These are phyloP conservation scores for Colletotrichum sp. DNA, from an alignment of 2,329 filamentous ascomycete genomes.

Conservation along the genomic window DNA sequence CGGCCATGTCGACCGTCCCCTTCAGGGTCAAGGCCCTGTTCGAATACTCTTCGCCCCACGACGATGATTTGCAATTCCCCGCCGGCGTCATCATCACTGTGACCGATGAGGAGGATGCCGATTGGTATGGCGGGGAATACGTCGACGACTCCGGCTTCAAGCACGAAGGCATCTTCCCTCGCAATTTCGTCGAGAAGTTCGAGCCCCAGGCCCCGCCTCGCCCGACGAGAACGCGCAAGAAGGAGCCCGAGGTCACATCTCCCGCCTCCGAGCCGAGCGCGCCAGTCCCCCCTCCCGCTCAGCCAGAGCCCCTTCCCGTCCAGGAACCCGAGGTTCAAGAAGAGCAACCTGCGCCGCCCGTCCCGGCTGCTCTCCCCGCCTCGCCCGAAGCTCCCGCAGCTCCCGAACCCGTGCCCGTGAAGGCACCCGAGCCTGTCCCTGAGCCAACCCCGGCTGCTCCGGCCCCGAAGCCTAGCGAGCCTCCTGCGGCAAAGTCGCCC, in stretches of 20 bases:
- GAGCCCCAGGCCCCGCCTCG: constrained; percentile 90
- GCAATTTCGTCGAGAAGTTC: constrained; percentile 97
- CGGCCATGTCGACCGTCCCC: constrained; percentile 51
- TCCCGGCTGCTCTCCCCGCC: constrained; percentile 29
- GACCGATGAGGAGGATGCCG: constrained; percentile 87
- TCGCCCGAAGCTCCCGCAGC: constrained; percentile 39
- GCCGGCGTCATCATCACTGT: constrained; percentile 92
- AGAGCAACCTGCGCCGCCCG: constrained; percentile 33
- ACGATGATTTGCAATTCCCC: constrained; percentile 90
- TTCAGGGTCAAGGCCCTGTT: constrained; percentile 97
- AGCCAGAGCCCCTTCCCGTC: constrained; percentile 30
- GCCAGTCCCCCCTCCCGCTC: constrained; percentile 35
- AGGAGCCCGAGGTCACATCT: constrained; percentile 50
- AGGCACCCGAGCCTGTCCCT: constrained; percentile 32
- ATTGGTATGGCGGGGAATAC: constrained; percentile 94
- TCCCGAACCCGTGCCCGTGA: constrained; percentile 35
- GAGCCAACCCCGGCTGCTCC: constrained; percentile 29
- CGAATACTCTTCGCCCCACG: constrained; percentile 91
- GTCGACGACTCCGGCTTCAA: constrained; percentile 75
- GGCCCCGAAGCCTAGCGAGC: constrained; percentile 42
- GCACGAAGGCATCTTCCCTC: constrained; percentile 87
- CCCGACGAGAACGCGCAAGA: constrained; percentile 78
- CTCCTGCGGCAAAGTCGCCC: constrained; percentile 37
- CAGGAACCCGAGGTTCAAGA: constrained; percentile 39
- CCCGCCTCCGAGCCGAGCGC: constrained; percentile 27